Base-by-base conservation (phyloP, 2,329 filamentous ascomycete genomes). In the Stachybotrys elegans region DNA sequence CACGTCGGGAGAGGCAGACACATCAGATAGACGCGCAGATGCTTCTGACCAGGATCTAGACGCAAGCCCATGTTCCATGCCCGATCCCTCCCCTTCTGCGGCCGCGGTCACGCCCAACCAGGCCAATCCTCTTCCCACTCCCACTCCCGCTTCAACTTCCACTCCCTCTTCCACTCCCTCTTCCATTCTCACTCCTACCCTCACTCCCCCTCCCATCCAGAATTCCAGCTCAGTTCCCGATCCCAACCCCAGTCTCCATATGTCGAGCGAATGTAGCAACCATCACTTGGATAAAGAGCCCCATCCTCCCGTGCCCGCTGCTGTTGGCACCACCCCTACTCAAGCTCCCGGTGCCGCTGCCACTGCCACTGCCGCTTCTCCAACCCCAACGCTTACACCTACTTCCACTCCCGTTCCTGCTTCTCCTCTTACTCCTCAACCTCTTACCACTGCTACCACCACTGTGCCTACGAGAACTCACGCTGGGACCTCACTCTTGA, bases 401-500 rank as follows among this genome's bases (percentile, higher is more conserved):
- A 34, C 25, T 35, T 42, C 44, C 20, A 43, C 27, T 37, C 17
- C 47, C 47, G 47, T 43, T 46, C 46, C 47, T 53, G 27, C 49
- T 44, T 46, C 44, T 48, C 51, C 48, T 48, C 51, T 52, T 47
- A 31, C 32, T 20, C 48, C 51, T 53, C 43, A 43, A 49, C 51
- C 44, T 43, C 48, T 49, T 47, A 47, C 51, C 52, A 53, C 53
- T 51, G 54, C 57, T 48, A 51, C 49, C 48, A 46, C 47, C 49
- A 43, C 52, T 48, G 55, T 54, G 53, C 51, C 54, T 56, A 52
- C 52, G 46, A n/a, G 47, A 51, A 67, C 67, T 58, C 66, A 71
- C 55, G 65, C 63, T 57, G 75, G 75, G 50, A 72, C 75, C 53
- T 80, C 76, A 46, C 60, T 80, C 54, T 68, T 80, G 62, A 72